Evolutionary conservation across 1,139 yeast genomes (phyloP), one percentile per base, ranked within the genome.

Genomic region (Hansenula anomala): DNA sequence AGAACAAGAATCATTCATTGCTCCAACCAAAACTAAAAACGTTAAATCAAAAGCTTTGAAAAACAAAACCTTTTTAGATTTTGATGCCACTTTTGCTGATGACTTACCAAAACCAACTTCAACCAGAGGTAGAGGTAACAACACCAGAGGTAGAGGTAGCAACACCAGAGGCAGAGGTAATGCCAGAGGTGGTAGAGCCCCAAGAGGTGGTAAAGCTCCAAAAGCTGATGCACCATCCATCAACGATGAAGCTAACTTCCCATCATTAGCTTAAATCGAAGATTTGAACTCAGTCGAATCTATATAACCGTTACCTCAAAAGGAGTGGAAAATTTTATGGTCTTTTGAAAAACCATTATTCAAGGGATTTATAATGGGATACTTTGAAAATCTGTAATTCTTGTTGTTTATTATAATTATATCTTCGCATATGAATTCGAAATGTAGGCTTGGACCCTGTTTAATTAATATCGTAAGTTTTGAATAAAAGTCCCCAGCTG

Each of bases 21-120:
- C 71, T 44, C 67, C 85, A 37, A 64, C 85, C 51, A 66, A 67
- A 55, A 64, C 68, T 60, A 84, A 82, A 77, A 73, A 74, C 66
- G 52, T 67, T 52, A 82, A 72, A 66, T 60, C 71, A 53, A 83
- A 81, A 73, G 70, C 78, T 46, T 71, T 67, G 59, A 83, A 83
- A 73, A 78, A 78, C 60, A 84, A 83, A 78, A 74, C 71, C 59
- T 69, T 69, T 63, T 73, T 84, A 61, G 86, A 81, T 51, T 67
- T 81, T 54, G 75, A 77, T 49, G 83, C 87, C 46, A 65, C 73
- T 41, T 81, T 81, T 58, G 71, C 80, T 50, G 88, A 80, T 34
- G 55, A 51, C 14, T 35, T 41, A 34, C 55, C 52, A 47, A 35
- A 30, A 28, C 32, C 47, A 20, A n/a, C 12, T 19, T 29, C 41